These are phyloP conservation scores for Hyaloscypha hepaticicola DNA, from an alignment of 495 filamentous ascomycete genomes.

Conservation along the genomic window DNA sequence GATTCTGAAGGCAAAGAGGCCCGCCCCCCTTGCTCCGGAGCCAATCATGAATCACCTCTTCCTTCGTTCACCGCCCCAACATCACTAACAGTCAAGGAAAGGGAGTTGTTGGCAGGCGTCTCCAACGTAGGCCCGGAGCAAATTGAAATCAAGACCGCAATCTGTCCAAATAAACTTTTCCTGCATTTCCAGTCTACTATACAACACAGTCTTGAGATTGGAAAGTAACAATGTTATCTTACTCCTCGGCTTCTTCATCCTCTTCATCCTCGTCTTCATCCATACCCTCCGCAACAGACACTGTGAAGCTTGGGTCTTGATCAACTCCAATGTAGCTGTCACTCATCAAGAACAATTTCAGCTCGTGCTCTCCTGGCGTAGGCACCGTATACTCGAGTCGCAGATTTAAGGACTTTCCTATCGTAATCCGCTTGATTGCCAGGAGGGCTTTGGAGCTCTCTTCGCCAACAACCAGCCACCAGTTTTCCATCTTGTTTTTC, in stretches of 20 bases:
- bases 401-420: conserved; percentile 72
- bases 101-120: conserved; percentile 13
- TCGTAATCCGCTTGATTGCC: conserved; percentile 91
- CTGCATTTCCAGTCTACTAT: conserved; percentile 30
- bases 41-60: conserved; percentile 24
- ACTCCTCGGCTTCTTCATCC: conserved; percentile 30
- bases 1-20: neutral
- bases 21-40: neutral
- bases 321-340: conserved; percentile 98
- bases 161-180: conserved; percentile 26
- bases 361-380: conserved; percentile 76
- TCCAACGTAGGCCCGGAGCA: neutral
- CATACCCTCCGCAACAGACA: conserved; percentile 87
- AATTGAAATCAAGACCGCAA: conserved; percentile 13
- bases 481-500: conserved; percentile 86
- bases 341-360: conserved; percentile 94
- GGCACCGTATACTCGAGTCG: conserved; percentile 88
- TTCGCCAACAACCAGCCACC: conserved; percentile 94
- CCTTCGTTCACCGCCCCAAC: conserved; percentile 5
- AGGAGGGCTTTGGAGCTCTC: conserved; percentile 81
- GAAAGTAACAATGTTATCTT: conserved; percentile 18
- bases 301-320: conserved; percentile 85
- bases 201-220: conserved; percentile 25
- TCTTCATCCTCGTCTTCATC: conserved; percentile 79
- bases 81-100: conserved; percentile 29